phyloP scores from a whole-genome alignment of 441 rosid genomes.

The Corymbia citriodora region DNA sequence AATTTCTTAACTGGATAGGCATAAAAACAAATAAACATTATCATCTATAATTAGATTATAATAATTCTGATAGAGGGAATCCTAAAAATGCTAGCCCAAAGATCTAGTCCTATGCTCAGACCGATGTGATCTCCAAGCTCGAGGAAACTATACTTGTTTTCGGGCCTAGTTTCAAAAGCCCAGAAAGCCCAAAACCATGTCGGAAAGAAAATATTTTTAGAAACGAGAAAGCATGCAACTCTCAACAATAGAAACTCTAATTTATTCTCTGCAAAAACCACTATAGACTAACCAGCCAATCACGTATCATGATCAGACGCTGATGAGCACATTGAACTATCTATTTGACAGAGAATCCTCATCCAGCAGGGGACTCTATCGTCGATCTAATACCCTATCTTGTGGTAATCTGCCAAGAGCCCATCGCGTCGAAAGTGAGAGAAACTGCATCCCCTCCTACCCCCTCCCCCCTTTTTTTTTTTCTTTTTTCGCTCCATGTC shows the following conservation, averaged over 20 bases:
- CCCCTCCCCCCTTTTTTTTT: not conserved
- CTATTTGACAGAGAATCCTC: not conserved
- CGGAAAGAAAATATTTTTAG: not conserved
- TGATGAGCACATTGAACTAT: not conserved
- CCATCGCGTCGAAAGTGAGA: not conserved
- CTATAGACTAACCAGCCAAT: not conserved
- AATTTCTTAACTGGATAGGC: not conserved
- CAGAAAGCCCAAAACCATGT: not conserved
- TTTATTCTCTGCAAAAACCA: not conserved
- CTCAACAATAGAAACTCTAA: not conserved
- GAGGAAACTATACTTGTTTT: not conserved
- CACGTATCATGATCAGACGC: accelerated
- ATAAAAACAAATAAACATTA: not conserved
- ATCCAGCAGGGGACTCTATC: no score
- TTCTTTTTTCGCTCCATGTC: not conserved
- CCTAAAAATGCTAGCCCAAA: not conserved
- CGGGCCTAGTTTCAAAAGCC: not conserved
- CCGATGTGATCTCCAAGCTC: not conserved
- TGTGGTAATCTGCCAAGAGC: not conserved
- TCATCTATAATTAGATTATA: not conserved
- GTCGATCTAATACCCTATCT: not conserved
- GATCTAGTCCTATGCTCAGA: not conserved
- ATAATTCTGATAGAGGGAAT: not conserved
- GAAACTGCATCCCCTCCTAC: not conserved
- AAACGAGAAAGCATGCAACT: not conserved